Conservation (phyloP, 768 basidiomycete genomes). For the Mycena chlorophos region DNA sequence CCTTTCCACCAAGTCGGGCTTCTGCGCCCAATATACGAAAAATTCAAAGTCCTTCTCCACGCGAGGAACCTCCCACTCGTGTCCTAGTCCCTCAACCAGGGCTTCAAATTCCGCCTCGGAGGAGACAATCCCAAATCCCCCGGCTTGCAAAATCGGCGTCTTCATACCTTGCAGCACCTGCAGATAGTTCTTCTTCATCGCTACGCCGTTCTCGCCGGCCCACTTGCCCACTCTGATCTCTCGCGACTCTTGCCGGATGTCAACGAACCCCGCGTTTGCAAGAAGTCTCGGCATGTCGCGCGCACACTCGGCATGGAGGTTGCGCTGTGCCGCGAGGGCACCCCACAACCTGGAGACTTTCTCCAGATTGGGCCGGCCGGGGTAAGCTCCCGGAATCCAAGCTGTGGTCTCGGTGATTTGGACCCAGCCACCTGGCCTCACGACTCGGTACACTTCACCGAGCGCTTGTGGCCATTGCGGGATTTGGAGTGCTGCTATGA, state of each 20-base stretch:
- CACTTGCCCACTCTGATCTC: slow-evolving; percentile 11
- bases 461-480: slow-evolving; percentile 10
- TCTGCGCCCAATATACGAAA: no score
- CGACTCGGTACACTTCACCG: slow-evolving; percentile 10
- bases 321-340: not conserved
- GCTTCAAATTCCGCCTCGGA: slow-evolving; percentile 17
- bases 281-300: not conserved
- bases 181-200: slow-evolving; percentile 1
- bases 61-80: slow-evolving; percentile 22
- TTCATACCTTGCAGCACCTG: slow-evolving; percentile 7
- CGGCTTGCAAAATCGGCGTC: slow-evolving; percentile 11
- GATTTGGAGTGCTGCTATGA: slow-evolving; percentile 4
- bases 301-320: not conserved
- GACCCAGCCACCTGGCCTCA: slow-evolving; percentile 10
- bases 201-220: slow-evolving; percentile 13
- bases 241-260: slow-evolving; percentile 8
- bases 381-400: not conserved
- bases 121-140: slow-evolving; percentile 10
- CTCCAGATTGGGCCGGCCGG: not conserved
- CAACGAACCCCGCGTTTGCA: not conserved
- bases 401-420: slow-evolving; percentile 7
- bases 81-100: slow-evolving; percentile 13
- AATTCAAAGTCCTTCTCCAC: no score
- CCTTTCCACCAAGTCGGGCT: no score
- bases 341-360: not conserved